These are phyloP conservation scores for Peterozyma toletana DNA, from an alignment of 805 yeast species.

Conservation along the genomic window DNA sequence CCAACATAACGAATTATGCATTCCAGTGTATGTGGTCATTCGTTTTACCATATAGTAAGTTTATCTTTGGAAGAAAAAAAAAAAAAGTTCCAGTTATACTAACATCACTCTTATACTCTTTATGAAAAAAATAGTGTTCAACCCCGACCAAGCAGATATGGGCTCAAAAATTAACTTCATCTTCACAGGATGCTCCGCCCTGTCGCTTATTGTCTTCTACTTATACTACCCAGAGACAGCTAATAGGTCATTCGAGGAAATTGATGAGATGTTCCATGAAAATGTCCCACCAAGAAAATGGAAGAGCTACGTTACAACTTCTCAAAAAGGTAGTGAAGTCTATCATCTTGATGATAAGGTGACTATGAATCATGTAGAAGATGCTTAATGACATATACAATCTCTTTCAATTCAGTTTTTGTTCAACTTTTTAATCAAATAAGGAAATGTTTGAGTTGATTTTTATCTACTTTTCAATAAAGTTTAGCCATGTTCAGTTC, in stretches of 20 bases:
- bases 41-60: conserved; percentile 31
- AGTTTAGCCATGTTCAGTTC: too few species aligned
- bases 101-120: too few species aligned
- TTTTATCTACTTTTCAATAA: too few species aligned
- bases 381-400: not conserved
- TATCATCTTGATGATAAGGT: conserved; percentile 1
- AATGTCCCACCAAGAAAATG: conserved; percentile 23
- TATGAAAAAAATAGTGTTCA: conserved; percentile 24
- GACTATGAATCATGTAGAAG: not conserved
- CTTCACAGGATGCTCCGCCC: conserved; percentile 30
- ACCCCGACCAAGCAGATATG: conserved; percentile 37
- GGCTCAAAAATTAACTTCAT: conserved; percentile 44
- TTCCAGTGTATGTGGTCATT: conserved; percentile 27
- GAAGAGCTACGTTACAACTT: conserved; percentile 11
- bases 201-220: conserved; percentile 32
- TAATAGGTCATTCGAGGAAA: conserved; percentile 50
- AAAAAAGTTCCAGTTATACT: too few species aligned
- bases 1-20: conserved; percentile 22
- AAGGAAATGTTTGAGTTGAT: too few species aligned
- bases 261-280: conserved; percentile 43
- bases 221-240: conserved; percentile 54
- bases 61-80: too few species aligned
- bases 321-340: conserved; percentile 6
- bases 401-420: too few species aligned
- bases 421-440: too few species aligned